A percentile compares a stretch with the other conserved stretches of the same genome.
phyloP scores from a whole-genome alignment of 2,329 filamentous ascomycete species.

The Aspergillus sp. region DNA sequence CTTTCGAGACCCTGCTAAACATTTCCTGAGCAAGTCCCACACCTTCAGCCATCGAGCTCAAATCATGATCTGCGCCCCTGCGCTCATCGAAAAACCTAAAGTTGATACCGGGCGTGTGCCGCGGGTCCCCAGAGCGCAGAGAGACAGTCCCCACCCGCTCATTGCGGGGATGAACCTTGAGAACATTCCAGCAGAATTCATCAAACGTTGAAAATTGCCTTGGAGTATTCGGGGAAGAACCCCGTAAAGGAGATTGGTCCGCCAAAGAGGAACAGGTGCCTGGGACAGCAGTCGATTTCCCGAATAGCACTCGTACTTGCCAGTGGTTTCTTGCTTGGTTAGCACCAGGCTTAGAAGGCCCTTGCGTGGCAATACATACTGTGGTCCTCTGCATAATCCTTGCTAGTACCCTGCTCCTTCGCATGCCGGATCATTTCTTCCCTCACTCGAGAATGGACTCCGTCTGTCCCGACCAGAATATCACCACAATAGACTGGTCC shows the following conservation, averaged over 20 bases:
- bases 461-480: slow-evolving; percentile 6
- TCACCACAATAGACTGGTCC: background rate
- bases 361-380: no score
- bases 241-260: no score
- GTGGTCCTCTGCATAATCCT: no score
- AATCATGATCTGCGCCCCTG: slow-evolving; percentile 46
- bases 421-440: background rate
- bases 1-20: slow-evolving; percentile 39
- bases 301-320: no score
- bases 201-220: background rate
- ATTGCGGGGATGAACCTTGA: slow-evolving; percentile 68
- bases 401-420: background rate
- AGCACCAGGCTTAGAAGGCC: no score
- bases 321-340: no score
- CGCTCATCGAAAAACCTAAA: slow-evolving; percentile 61
- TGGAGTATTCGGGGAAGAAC: background rate
- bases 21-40: slow-evolving; percentile 58
- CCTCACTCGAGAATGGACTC: background rate
- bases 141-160: slow-evolving; percentile 61
- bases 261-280: no score
- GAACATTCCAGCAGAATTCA: slow-evolving; percentile 47
- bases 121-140: slow-evolving; percentile 64
- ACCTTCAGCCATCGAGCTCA: slow-evolving; percentile 60
- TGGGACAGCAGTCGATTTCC: no score
- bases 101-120: slow-evolving; percentile 64